These are phyloP conservation scores for Medicago lupulina DNA, from an alignment of 306 rosid genomes.

Conservation along the genomic window DNA sequence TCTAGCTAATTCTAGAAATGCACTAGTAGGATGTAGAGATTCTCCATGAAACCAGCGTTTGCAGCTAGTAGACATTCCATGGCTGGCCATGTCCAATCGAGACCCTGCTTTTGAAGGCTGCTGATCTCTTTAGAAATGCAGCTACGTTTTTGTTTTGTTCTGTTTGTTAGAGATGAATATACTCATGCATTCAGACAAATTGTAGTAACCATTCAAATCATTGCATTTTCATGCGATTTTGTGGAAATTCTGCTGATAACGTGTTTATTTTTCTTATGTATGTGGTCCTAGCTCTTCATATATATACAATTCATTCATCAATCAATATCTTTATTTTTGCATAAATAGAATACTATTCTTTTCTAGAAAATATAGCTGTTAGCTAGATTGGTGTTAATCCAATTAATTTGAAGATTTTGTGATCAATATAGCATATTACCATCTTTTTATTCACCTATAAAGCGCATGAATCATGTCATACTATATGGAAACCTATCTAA, in stretches of 20 bases:
- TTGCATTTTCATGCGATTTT: constrained; percentile 25
- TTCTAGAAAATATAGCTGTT: neutral
- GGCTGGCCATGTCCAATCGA: no score
- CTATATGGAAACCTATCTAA: neutral
- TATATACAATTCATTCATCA: neutral
- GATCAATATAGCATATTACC: neutral
- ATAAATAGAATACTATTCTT: constrained; percentile 1
- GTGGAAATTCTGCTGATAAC: constrained; percentile 42
- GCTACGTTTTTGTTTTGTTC: no score
- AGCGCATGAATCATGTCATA: neutral
- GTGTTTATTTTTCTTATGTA: neutral
- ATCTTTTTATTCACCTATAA: neutral
- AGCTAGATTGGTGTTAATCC: neutral
- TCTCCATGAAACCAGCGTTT: neutral
- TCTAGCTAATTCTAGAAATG: neutral
- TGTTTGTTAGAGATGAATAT: no score
- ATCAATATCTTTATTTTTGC: neutral
- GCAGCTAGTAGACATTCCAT: no score
- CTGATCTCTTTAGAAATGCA: no score
- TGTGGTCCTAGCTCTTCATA: neutral
- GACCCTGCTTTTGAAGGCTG: no score
- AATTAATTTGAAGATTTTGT: neutral
- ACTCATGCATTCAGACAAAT: constrained; percentile 32
- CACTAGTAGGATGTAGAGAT: neutral
- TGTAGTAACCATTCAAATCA: constrained; percentile 53